Base-by-base conservation (phyloP, 2,329 filamentous ascomycete species). In the Amesomyces nigricolor region DNA sequence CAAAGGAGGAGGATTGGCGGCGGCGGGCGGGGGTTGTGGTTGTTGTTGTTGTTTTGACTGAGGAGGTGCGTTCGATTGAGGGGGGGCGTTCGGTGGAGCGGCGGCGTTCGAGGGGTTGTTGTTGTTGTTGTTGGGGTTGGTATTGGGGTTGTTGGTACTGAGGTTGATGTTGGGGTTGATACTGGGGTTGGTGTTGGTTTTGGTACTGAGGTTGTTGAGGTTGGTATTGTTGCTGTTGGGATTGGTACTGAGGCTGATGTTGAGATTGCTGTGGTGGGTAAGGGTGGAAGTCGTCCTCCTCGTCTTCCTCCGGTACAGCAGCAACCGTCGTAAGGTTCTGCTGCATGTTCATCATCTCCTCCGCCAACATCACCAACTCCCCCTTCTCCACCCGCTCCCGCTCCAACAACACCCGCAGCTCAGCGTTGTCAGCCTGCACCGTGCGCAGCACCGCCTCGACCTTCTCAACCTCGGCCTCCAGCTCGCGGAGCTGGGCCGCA, bases 311-410 rank as follows among this genome's bases (percentile, higher is more conserved):
- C 0, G 48, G 50, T 5, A 43, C 46, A 17, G 19, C 14, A 17
- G 47, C 52, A 14, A 57, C 48, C 22, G 22, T 26, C 22, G 22
- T 26, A 77, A 71, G 64, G 40, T 49, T 59, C 56, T 84, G 74
- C 59, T 75, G 78, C 72, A 92, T 83, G 50, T 77, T 76, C 72
- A 94, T 86, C 84, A 94, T 88, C 73, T 94, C 89, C 69, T 94
- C 89, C 1, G 89, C 89, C 5, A 90, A 80, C 54, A 84, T 81
- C 37, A 94, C 89, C 39, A 94, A 76, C 72, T 92, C 89, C 51
- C 88, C 87, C 76, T 94, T 92, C 72, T 94, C 89, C 17, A 90
- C 80, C 6, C 89, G 79, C 72, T 94, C 89, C 58, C 80, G 76
- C 68, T 91, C 85, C 7, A 94, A 77, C 62, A 88, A 78, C 16